These are phyloP conservation scores for Irpex sp. DNA, from an alignment of 1,284 basidiomycete genomes.

Conservation along the genomic window DNA sequence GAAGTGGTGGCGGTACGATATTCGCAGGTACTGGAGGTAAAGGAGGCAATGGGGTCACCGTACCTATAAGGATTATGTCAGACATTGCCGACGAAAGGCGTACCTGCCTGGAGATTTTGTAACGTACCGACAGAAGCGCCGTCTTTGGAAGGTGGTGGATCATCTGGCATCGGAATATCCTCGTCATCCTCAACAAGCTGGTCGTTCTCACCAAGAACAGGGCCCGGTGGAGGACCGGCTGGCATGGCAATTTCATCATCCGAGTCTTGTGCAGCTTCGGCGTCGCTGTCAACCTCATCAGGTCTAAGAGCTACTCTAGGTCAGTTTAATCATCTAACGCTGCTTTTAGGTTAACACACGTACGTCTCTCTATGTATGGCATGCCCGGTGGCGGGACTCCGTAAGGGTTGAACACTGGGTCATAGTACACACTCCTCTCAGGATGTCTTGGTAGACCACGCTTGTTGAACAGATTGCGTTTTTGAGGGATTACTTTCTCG, in stretches of 20 bases:
- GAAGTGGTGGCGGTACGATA: constrained; percentile 24
- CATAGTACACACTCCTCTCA: constrained; percentile 89
- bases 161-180: constrained; percentile 86
- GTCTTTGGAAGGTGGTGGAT: constrained; percentile 55
- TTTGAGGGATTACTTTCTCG: constrained; percentile 36
- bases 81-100: neutral
- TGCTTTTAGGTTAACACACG: no score
- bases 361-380: constrained; percentile 87
- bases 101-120: constrained; percentile 11
- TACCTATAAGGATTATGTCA: neutral
- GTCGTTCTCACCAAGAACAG: constrained; percentile 32
- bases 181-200: constrained; percentile 54
- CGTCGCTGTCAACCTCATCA: constrained; percentile 61
- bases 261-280: constrained; percentile 31
- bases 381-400: constrained; percentile 96
- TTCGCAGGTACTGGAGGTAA: constrained; percentile 16
- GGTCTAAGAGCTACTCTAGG: constrained; percentile 47
- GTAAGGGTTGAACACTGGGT: constrained; percentile 89
- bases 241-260: constrained; percentile 72
- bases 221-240: constrained; percentile 66
- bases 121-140: constrained; percentile 1
- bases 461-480: constrained; percentile 73
- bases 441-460: constrained; percentile 82
- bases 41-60: constrained; percentile 14
- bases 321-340: neutral